Evolutionary conservation across 164 flowering plant species (phyloP).

Genomic region (Berberis vulgaris): DNA sequence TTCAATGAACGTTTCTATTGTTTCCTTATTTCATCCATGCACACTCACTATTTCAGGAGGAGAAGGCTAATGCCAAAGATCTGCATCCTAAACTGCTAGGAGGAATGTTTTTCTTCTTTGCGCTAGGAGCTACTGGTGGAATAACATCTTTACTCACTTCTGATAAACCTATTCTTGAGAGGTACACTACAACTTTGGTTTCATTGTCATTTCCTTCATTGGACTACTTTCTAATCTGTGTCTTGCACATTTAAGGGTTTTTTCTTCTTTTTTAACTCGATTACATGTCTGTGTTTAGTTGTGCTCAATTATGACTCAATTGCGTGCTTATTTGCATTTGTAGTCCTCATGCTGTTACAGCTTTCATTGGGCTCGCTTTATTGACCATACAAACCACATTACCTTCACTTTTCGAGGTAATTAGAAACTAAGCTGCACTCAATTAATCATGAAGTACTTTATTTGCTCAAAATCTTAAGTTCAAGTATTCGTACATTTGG

Average conservation of each 20-base stretch:
- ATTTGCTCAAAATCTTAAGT: background rate
- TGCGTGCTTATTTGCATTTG: constrained; percentile 8
- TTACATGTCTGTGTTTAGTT: background rate
- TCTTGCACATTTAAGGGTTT: background rate
- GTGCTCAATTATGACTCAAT: background rate
- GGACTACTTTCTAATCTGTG: background rate
- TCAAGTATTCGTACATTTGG: background rate
- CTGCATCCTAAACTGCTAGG: constrained; percentile 90
- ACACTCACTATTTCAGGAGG: constrained; percentile 41
- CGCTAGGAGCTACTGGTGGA: constrained; percentile 95
- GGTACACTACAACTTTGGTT: constrained; percentile 29
- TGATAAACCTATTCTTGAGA: constrained; percentile 80
- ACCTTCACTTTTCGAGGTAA: constrained; percentile 77
- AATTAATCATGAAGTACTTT: background rate
- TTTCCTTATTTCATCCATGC: no score
- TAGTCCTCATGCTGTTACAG: constrained; percentile 90
- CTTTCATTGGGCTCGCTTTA: constrained; percentile 66
- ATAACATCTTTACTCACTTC: constrained; percentile 76
- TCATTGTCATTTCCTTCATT: background rate
- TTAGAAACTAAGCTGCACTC: background rate
- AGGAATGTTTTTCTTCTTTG: constrained; percentile 96
- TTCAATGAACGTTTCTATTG: no score
- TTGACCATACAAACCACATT: constrained; percentile 62
- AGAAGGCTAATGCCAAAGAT: constrained; percentile 92
- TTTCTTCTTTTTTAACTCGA: background rate